A percentile compares a stretch with the other conserved stretches of the same genome.
Evolutionary conservation across 2,329 filamentous ascomycete genomes (phyloP).

Genomic region (Claviceps digitariae): DNA sequence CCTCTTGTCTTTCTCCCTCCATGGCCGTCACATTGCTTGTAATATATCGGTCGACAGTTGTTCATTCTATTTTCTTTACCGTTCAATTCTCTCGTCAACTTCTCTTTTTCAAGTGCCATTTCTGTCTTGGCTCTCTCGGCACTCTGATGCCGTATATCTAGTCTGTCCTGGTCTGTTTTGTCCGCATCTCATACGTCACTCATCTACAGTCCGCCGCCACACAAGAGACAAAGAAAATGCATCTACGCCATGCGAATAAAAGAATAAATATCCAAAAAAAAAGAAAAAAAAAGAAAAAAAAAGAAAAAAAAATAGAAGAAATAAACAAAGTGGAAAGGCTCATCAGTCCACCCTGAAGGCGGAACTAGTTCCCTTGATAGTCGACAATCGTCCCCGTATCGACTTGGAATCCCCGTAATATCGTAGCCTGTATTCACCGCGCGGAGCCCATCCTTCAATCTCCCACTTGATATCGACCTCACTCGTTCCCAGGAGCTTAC

Average conservation of each 20-base stretch:
- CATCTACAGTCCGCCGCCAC: not conserved
- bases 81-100: too few relatives aligned
- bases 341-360: conserved; percentile 25
- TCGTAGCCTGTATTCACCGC: conserved; percentile 58
- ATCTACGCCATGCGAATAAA: too few relatives aligned
- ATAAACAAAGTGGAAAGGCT: not conserved
- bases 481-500: conserved; percentile 56
- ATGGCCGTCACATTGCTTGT: too few relatives aligned
- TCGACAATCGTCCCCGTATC: conserved; percentile 41
- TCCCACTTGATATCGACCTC: conserved; percentile 69
- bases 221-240: too few relatives aligned
- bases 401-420: conserved; percentile 75
- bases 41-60: too few relatives aligned
- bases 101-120: too few relatives aligned
- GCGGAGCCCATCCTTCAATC: conserved; percentile 45
- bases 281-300: not conserved
- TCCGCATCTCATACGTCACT: not conserved
- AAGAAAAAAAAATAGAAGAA: not conserved
- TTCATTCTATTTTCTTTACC: too few relatives aligned
- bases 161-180: too few relatives aligned
- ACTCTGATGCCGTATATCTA: too few relatives aligned
- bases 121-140: too few relatives aligned
- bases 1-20: too few relatives aligned
- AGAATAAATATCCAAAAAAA: not conserved
- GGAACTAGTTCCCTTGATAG: conserved; percentile 55